Evolutionary conservation across 176 grass and related monocot species (phyloP).

Genomic region (Eragrostis curvula): DNA sequence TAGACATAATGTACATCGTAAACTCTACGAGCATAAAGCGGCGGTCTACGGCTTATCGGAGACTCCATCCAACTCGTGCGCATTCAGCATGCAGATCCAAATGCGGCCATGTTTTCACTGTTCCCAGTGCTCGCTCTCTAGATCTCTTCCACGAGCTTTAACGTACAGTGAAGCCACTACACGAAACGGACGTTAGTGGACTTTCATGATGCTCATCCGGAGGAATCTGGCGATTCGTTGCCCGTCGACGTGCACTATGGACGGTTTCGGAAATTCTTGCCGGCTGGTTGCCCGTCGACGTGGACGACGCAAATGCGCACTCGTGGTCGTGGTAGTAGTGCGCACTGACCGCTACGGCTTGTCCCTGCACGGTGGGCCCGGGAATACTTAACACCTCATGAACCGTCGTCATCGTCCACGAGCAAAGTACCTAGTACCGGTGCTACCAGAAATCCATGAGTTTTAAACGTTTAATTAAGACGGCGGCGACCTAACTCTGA

Average conservation of each 20-base stretch:
- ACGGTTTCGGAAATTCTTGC: background rate
- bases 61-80: background rate
- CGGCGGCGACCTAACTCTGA: background rate
- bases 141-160: background rate
- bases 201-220: background rate
- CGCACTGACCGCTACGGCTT: background rate
- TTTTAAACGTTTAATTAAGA: too few relatives aligned
- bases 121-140: background rate
- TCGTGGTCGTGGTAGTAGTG: background rate
- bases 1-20: too few relatives aligned
- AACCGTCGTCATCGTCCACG: background rate
- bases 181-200: background rate
- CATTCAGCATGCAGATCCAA: background rate
- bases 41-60: background rate
- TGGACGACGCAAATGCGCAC: slow-evolving; percentile 5
- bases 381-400: background rate
- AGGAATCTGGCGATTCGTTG: slow-evolving; percentile 25
- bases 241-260: background rate
- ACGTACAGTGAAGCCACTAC: background rate
- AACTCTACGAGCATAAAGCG: background rate
- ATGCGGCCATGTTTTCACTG: too few relatives aligned
- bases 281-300: background rate
- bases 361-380: background rate
- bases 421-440: background rate
- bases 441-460: background rate